Percentiles rank a stretch among this genome's conserved stretches.
phyloP scores from a whole-genome alignment of 2,329 filamentous ascomycete genomes.

The Pyricularia grisea region DNA sequence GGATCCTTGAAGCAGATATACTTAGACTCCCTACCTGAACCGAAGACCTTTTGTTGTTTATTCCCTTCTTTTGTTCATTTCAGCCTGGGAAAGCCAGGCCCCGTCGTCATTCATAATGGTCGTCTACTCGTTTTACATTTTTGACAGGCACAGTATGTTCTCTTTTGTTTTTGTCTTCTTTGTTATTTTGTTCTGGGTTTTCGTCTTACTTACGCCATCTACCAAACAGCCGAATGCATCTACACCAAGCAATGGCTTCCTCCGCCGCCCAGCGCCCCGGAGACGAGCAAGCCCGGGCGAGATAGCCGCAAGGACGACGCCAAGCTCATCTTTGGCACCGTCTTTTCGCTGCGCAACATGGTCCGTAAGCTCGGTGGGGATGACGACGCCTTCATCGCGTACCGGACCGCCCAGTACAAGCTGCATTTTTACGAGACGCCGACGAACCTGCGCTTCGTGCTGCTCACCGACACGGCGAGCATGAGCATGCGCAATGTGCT shows the following conservation, averaged over 20 bases:
- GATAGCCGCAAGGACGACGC: slow-evolving; percentile 59
- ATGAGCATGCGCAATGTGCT: slow-evolving; percentile 88
- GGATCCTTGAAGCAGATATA: neutral
- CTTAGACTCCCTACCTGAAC: neutral
- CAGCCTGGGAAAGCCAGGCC: neutral
- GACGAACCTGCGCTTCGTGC: slow-evolving; percentile 89
- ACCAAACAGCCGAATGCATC: slow-evolving; percentile 79
- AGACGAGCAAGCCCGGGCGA: slow-evolving; percentile 8
- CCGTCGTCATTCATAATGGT: slow-evolving; percentile 55
- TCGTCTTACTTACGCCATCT: neutral
- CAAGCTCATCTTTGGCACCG: slow-evolving; percentile 93
- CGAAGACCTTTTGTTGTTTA: neutral
- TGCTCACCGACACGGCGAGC: slow-evolving; percentile 85
- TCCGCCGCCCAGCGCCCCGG: slow-evolving; percentile 17
- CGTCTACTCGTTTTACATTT: slow-evolving; percentile 97
- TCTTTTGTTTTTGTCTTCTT: neutral
- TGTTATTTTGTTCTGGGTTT: neutral
- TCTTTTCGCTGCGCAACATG: slow-evolving; percentile 96
- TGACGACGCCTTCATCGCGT: slow-evolving; percentile 92
- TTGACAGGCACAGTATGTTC: slow-evolving; percentile 85
- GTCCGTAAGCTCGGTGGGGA: slow-evolving; percentile 87
- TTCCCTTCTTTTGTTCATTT: neutral
- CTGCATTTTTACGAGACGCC: slow-evolving; percentile 98
- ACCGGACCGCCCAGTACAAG: slow-evolving; percentile 91
- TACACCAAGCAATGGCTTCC: slow-evolving; percentile 83